Base-by-base conservation (phyloP, 768 basidiomycete species). In the Steccherinum ochraceum region DNA sequence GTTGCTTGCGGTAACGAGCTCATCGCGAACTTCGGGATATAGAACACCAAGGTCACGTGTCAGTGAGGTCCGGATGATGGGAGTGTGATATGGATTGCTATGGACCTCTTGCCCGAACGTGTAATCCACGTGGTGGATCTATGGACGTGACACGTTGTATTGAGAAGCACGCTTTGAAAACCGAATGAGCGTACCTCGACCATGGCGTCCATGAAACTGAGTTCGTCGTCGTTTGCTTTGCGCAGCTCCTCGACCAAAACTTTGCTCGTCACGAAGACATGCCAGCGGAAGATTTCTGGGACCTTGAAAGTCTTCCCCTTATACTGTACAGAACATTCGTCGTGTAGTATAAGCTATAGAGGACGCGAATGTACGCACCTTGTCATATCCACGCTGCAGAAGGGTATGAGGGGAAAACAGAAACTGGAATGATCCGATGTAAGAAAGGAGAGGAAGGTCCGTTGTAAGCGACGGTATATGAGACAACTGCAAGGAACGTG, bases 181-280 rank as follows among this genome's bases (percentile, higher is more conserved):
- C n/a, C n/a, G n/a, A n/a, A n/a, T n/a, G n/a, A n/a, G n/a, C 54
- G 5, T 23, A 56, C 58, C 26, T 54, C 58, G 2, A 25, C 24
- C 10, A 47, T 40, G 1, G 50, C 55, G 5, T 51, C 58, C 0
- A 13, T 11, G 45, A 56, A 54, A 3, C 47, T 49, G 2, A 61
- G 20, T 19, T 52, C 53, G 24, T 58, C 50, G 18, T 62, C 62
- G 1, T 58, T 49, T 12, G 58, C 54, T 24, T 50, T 51, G n/a
- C 53, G 27, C 5, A 65, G 18, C 18, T 65, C 64, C 12, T 65
- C 64, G 5, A 61, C 44, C 41, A 58, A 41, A 42, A 56, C 44
- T 1, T 52, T 51, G 10, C 58, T 53, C 30, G 51, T 54, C 13
- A 57, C 50, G 26, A 59, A 19, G n/a, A 59, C 53, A 3, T 50